phyloP scores from a whole-genome alignment of 345 rosid genomes.

The Physaria fendleri region DNA sequence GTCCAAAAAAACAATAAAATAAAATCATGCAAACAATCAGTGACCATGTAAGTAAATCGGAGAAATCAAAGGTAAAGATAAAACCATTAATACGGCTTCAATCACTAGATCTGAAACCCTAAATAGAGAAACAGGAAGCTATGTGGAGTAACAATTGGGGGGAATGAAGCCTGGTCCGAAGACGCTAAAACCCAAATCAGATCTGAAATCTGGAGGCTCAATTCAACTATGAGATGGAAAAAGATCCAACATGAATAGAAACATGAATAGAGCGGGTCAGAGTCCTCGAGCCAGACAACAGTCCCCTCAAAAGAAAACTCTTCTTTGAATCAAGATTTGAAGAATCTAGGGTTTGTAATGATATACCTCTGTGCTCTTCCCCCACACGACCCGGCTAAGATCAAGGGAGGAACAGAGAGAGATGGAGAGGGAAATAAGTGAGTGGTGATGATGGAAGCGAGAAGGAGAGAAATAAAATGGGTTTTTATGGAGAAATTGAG shows the following conservation, averaged over 20 bases:
- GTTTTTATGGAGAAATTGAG: conserved; percentile 28
- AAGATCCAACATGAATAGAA: conserved; percentile 14
- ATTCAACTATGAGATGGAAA: no score
- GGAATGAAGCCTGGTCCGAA: conserved; percentile 99
- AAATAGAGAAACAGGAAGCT: not conserved
- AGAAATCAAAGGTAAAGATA: not conserved
- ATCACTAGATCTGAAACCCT: conserved; percentile 19
- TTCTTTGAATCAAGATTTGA: conserved; percentile 9
- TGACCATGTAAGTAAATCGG: not conserved
- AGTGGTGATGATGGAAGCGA: conserved; percentile 30
- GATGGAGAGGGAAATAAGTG: conserved; percentile 29
- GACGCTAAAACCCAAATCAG: conserved; percentile 39
- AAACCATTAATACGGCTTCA: conserved; percentile 28
- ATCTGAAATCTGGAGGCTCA: no score
- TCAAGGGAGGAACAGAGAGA: conserved; percentile 45
- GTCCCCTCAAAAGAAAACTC: conserved; percentile 74
- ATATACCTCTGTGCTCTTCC: conserved; percentile 30
- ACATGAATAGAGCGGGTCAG: conserved; percentile 14
- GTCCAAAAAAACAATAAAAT: conserved; percentile 18
- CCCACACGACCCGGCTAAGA: conserved; percentile 61
- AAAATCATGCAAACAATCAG: not conserved
- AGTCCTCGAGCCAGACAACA: conserved; percentile 96
- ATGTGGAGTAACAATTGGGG: conserved; percentile 40
- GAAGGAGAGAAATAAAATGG: conserved; percentile 19
- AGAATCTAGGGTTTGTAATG: conserved; percentile 25